phyloP scores from a whole-genome alignment of 2,329 filamentous ascomycete genomes.

The Tolypocladium album region DNA sequence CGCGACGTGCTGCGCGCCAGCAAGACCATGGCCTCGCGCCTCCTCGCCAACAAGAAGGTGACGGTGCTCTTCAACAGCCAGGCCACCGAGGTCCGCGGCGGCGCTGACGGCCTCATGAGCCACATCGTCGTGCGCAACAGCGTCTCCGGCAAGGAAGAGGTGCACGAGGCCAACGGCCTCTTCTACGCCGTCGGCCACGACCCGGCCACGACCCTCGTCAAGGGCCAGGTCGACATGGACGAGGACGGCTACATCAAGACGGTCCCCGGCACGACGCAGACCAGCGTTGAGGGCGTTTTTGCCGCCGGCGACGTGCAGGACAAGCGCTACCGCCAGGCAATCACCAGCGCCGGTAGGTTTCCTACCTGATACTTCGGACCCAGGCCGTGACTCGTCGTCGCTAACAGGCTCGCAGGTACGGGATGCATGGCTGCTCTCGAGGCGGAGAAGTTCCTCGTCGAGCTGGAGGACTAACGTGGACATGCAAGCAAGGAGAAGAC shows the following conservation, averaged over 20 bases:
- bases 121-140: constrained; percentile 76
- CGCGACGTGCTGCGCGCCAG: constrained; percentile 77
- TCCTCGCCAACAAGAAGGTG: constrained; percentile 78
- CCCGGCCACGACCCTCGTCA: constrained; percentile 82
- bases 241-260: constrained; percentile 86
- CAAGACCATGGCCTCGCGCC: constrained; percentile 81
- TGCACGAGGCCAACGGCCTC: constrained; percentile 80
- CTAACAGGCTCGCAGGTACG: constrained; percentile 47
- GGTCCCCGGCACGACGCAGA: constrained; percentile 76
- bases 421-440: constrained; percentile 94
- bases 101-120: constrained; percentile 78
- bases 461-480: constrained; percentile 46
- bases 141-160: constrained; percentile 64
- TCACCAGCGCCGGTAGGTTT: constrained; percentile 77
- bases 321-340: constrained; percentile 94
- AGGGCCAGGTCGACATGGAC: constrained; percentile 81
- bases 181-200: constrained; percentile 98
- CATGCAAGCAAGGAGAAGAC: not conserved
- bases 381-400: not conserved
- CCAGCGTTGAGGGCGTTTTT: constrained; percentile 84
- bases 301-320: constrained; percentile 97
- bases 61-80: constrained; percentile 79
- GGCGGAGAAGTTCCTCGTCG: constrained; percentile 84
- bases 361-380: not conserved
- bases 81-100: constrained; percentile 75